Conservation (phyloP, 2,329 filamentous ascomycete genomes). For the Pochonia chlamydosporia region DNA sequence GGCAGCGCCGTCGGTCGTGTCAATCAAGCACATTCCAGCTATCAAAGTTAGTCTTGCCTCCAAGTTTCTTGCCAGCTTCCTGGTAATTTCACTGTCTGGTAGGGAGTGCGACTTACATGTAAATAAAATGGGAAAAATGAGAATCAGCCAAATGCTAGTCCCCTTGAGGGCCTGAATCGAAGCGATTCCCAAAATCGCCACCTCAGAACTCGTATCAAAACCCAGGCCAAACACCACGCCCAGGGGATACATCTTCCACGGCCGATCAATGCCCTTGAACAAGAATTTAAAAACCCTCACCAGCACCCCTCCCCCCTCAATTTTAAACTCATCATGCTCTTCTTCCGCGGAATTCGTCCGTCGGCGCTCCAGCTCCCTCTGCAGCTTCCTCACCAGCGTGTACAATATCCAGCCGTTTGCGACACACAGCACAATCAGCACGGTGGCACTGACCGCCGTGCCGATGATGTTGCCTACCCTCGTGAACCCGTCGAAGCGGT, state of each 20-base stretch:
- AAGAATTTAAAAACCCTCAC: conserved; percentile 65
- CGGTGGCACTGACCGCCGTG: conserved; percentile 76
- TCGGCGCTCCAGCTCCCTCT: conserved; percentile 45
- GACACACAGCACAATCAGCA: conserved; percentile 74
- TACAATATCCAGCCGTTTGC: conserved; percentile 85
- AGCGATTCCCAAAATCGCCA: conserved; percentile 85
- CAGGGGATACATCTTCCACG: conserved; percentile 95
- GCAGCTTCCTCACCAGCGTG: conserved; percentile 66
- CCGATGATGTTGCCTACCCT: conserved; percentile 84
- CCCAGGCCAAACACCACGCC: conserved; percentile 86
- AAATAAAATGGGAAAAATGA: conserved; percentile 87
- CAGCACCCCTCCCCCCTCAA: conserved; percentile 74
- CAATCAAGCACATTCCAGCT: conserved; percentile 92
- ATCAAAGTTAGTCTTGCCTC: neutral
- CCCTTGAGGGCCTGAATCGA: conserved; percentile 81
- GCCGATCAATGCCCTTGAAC: conserved; percentile 67
- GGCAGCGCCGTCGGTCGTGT: conserved; percentile 85
- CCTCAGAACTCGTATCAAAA: conserved; percentile 93
- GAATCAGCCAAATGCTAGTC: conserved; percentile 87
- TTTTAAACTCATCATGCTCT: conserved; percentile 49
- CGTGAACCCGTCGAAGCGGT: conserved; percentile 74
- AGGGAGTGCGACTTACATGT: conserved; percentile 69
- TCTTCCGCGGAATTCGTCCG: conserved; percentile 20
- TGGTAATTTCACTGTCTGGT: too few relatives aligned
- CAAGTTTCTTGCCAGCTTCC: too few relatives aligned